Percentiles rank a stretch among this genome's conserved stretches.
phyloP scores from a whole-genome alignment of 805 yeast genomes.

The Ascoidea asiatica region DNA sequence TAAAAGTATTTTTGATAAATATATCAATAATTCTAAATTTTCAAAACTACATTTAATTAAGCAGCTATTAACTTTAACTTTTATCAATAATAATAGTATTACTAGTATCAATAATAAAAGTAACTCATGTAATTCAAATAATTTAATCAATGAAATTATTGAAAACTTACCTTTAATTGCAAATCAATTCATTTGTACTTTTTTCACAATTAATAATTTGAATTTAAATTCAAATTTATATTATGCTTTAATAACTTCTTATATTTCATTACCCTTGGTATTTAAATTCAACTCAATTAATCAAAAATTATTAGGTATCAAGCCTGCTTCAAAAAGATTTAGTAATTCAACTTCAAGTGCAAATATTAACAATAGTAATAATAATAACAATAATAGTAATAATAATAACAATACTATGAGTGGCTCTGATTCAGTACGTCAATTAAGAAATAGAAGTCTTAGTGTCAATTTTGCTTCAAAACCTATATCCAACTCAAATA shows the following conservation, averaged over 20 bases:
- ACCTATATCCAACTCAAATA: background rate
- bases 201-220: conserved; percentile 4
- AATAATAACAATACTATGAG: background rate
- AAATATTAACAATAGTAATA: background rate
- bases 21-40: too few species aligned
- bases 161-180: conserved; percentile 2
- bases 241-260: conserved; percentile 3
- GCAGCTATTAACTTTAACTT: conserved; percentile 3
- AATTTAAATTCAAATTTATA: conserved; percentile 2
- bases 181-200: conserved; percentile 2
- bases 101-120: background rate
- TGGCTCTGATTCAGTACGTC: background rate
- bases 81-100: background rate
- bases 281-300: conserved; percentile 8
- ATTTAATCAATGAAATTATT: conserved; percentile 4
- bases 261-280: conserved; percentile 4
- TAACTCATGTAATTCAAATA: conserved; percentile 2
- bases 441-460: background rate
- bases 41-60: too few species aligned
- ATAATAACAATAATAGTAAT: background rate
- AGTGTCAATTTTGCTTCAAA: background rate
- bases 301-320: conserved; percentile 2
- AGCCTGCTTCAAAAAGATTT: background rate
- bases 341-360: background rate
- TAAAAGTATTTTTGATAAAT: conserved; percentile 3